Percentiles rank a stretch among this genome's conserved stretches.
Conservation (phyloP, 1,284 basidiomycete genomes). For the Athelia sp. region DNA sequence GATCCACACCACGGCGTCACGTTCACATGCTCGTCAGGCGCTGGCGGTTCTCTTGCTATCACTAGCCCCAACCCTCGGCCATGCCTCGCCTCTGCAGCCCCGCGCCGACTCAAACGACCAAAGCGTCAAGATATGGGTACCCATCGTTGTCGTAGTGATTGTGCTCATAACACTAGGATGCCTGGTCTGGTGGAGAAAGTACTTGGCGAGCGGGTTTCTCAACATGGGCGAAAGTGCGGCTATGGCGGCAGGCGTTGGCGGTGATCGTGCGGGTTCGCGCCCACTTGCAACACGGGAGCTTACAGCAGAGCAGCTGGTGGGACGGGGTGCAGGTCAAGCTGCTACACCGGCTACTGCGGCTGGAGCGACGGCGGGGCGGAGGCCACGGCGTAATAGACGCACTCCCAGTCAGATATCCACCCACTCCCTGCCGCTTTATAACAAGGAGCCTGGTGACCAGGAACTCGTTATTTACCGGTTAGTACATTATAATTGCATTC, state of each 20-base stretch:
- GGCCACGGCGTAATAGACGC: constrained; percentile 44
- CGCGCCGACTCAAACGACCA: not conserved
- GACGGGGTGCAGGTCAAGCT: not conserved
- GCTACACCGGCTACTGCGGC: not conserved
- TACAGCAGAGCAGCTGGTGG: constrained; percentile 7
- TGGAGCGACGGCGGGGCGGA: constrained; percentile 15
- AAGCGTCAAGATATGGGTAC: constrained; percentile 15
- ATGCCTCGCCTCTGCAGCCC: too few relatives aligned
- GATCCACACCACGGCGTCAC: too few relatives aligned
- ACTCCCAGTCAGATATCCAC: constrained; percentile 67
- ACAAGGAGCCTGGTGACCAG: constrained; percentile 74
- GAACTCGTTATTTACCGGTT: constrained; percentile 72
- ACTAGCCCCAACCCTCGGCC: too few relatives aligned
- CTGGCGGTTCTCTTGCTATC: too few relatives aligned
- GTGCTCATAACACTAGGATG: constrained; percentile 8
- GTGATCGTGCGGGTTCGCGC: constrained; percentile 5
- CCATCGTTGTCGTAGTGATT: constrained; percentile 19
- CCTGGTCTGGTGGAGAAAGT: constrained; percentile 14
- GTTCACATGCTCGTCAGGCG: too few relatives aligned
- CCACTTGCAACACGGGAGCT: constrained; percentile 2
- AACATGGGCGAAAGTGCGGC: not conserved
- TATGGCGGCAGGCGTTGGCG: constrained; percentile 11
- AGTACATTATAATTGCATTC: constrained; percentile 10
- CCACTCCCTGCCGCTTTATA: constrained; percentile 66
- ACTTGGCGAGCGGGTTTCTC: constrained; percentile 8